Base-by-base conservation (phyloP, 169 alveolate genomes). In the Plasmodium coatneyi region DNA sequence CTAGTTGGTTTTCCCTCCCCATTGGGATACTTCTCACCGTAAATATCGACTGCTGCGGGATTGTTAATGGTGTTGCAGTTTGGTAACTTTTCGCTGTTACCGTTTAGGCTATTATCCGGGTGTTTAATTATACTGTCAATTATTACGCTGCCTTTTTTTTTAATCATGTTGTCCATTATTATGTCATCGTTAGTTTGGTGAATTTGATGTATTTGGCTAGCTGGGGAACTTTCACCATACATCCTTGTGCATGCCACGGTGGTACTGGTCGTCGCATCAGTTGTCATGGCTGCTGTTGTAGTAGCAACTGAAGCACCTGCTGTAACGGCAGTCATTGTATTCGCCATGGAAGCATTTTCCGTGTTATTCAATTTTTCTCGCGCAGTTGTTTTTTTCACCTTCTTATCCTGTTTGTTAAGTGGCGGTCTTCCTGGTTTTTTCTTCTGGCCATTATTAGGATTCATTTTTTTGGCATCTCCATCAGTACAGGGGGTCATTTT, bases 71-170 rank as follows among this genome's bases (percentile, higher is more conserved):
- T 28, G 43, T 71, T 28, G n/a, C n/a, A 52, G 34, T 71, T n/a
- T 22, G 71, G 10, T 25, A 83, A 25, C 34, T 86, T 49, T 7
- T 54, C 93, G 34, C n/a, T 52, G 19, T 25, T 86, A 28, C 41
- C 71, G n/a, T 52, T 49, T 36, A 76, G 6, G 4, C 16, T 84
- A 4, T n/a, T 3, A 49, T 76, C 84, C 43, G 70, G 80, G n/a
- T 39, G 82, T n/a, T 74, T 86, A 70, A 74, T 86, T 86, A 34
- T 78, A 2, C n/a, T 54, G 32, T 86, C 87, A 49, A 28, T 76
- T 74, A 14, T 14, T 52, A 56, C 54, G 28, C 46, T 19, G 3
- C 25, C 52, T 2, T 83, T 83, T 39, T 83, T 80, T 54, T 52
- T 25, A 32, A 79, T 4, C 49, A 79, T 16, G 70, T 52, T 54